These are phyloP conservation scores for Alternaria sp. DNA, from an alignment of 2,329 filamentous ascomycete species.

Conservation along the genomic window DNA sequence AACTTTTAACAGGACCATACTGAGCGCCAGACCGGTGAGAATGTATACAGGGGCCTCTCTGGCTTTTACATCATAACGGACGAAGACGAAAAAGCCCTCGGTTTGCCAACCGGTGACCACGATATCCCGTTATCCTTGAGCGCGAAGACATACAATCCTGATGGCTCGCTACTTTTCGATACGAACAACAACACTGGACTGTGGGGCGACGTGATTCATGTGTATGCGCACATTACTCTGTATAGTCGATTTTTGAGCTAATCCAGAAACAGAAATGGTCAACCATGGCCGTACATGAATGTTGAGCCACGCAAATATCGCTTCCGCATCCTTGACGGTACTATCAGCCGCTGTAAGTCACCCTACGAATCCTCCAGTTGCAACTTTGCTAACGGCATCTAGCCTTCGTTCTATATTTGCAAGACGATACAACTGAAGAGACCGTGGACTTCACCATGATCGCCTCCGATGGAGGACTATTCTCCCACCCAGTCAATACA, in stretches of 20 bases:
- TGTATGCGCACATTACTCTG: constrained; percentile 32
- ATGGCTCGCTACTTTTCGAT: constrained; percentile 59
- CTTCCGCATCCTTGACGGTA: constrained; percentile 59
- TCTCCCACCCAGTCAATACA: constrained; percentile 54
- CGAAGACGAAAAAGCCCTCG: constrained; percentile 56
- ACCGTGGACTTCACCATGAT: constrained; percentile 61
- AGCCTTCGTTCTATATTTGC: constrained; percentile 58
- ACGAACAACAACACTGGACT: constrained; percentile 55
- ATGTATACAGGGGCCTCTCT: constrained; percentile 64
- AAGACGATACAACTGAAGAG: constrained; percentile 31
- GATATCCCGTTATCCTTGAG: constrained; percentile 61
- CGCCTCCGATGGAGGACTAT: constrained; percentile 60
- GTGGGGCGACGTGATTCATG: constrained; percentile 65
- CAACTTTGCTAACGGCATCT: constrained; percentile 16
- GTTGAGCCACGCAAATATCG: constrained; percentile 67
- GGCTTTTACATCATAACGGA: constrained; percentile 64
- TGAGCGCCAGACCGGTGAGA: constrained; percentile 56
- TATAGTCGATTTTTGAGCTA: background rate
- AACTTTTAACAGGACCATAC: constrained; percentile 45
- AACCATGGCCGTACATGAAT: constrained; percentile 64
- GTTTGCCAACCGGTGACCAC: constrained; percentile 59
- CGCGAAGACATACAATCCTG: constrained; percentile 60
- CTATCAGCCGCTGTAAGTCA: constrained; percentile 32
- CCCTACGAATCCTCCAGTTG: background rate
- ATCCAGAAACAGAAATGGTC: constrained; percentile 53